Evolutionary conservation across 2,329 filamentous ascomycete species (phyloP), one percentile per base, ranked within the genome.

Genomic region (Beauveria medogensis): DNA sequence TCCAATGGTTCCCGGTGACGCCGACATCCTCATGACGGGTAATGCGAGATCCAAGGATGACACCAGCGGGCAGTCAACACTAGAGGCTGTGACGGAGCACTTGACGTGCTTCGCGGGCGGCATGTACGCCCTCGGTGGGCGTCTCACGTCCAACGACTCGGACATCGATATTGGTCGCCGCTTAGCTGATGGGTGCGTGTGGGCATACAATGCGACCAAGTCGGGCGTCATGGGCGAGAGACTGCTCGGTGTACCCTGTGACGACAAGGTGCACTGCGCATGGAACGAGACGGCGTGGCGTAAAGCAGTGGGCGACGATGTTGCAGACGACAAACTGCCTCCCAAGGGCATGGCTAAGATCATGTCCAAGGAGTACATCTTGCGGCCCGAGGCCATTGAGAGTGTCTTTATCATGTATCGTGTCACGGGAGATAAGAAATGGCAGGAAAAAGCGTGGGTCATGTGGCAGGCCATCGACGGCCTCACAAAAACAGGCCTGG

Each of bases 71-170:
- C 9, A 30, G 16, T 73, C 14, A 73, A 80, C 10, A 75, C 78
- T 82, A 47, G 71, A 74, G 12, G 65, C 74, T 3, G 68, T 73
- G 50, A 69, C 67, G 5, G 81, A 82, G 37, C 87, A 89, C 68
- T 73, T 88, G 0, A 78, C 78, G 1, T 89, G 87, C 70, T 90
- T 87, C 68, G 77, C 82, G 1, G 86, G 87, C 5, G 87, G 85
- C 16, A 84, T 87, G 76, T 81, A 87, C 40, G 85, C 78, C 1
- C 78, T 90, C 20, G 85, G 80, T 5, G 81, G 85, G 0, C 82
- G 78, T 59, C 74, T 87, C 28, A 82, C 88, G 62, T 73, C 44
- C 37, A 75, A 62, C 64, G 67, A 74, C 0, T 72, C 77, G 14
- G 77, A 84, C 61, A 69, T 84, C 9, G 69, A 72, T 5, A 73